Percentiles rank a stretch among this genome's conserved stretches.
These are phyloP conservation scores for Candida ovalis DNA, from an alignment of 805 yeast genomes.

Conservation along the genomic window DNA sequence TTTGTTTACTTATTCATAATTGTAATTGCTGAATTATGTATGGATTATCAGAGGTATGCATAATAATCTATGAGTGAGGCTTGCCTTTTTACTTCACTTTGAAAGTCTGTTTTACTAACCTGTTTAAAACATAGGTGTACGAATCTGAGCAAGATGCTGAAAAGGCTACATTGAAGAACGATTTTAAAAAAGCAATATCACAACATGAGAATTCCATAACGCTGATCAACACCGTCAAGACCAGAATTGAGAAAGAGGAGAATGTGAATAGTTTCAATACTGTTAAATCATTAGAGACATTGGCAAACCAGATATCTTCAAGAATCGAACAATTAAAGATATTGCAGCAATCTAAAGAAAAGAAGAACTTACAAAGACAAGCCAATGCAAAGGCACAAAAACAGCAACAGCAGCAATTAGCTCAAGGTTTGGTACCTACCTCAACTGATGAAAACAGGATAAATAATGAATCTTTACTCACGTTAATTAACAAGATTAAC, in stretches of 20 bases:
- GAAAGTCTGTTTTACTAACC: too few relatives aligned
- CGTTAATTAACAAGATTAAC: constrained; percentile 13
- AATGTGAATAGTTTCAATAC: constrained; percentile 20
- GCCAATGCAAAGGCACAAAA: constrained; percentile 4
- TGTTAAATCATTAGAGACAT: constrained; percentile 16
- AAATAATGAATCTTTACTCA: background rate
- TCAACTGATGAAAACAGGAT: background rate
- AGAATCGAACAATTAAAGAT: constrained; percentile 22
- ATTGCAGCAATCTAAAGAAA: constrained; percentile 12
- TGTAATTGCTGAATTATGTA: too few relatives aligned
- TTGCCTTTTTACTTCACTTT: too few relatives aligned
- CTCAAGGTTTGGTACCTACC: background rate
- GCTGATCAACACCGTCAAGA: constrained; percentile 25
- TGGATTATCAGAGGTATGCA: constrained; percentile 28
- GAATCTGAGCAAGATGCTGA: constrained; percentile 53
- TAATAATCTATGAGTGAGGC: background rate
- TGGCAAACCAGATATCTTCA: constrained; percentile 21
- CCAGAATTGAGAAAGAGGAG: constrained; percentile 8
- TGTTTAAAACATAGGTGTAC: constrained; percentile 38
- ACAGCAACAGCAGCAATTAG: background rate
- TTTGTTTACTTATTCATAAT: too few relatives aligned
- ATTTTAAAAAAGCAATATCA: constrained; percentile 37
- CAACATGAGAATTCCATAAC: constrained; percentile 36
- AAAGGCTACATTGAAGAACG: constrained; percentile 38
- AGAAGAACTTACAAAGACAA: constrained; percentile 8